phyloP scores from a whole-genome alignment of 2,329 filamentous ascomycete species.

The Monilinia laxa region DNA sequence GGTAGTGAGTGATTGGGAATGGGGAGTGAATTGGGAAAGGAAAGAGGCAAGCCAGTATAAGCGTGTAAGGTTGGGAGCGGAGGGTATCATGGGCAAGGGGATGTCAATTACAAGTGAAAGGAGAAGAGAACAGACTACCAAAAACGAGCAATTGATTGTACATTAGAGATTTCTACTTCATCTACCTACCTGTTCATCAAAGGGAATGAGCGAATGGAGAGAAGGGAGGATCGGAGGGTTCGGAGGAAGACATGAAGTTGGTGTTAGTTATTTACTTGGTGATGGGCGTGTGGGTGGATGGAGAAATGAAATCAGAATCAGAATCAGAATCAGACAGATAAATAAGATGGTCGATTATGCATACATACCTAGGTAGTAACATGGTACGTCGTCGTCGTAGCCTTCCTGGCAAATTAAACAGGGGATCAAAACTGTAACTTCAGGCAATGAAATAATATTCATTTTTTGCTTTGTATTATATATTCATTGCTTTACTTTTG shows the following conservation, averaged over 20 bases:
- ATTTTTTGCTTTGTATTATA: no score
- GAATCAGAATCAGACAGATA: neutral
- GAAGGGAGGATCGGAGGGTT: neutral
- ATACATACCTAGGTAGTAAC: no score
- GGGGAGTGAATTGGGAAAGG: neutral
- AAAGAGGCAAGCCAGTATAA: neutral
- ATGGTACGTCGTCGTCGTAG: no score
- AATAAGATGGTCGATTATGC: neutral
- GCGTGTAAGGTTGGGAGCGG: neutral
- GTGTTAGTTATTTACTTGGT: neutral
- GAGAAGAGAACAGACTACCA: neutral
- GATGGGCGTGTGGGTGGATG: neutral
- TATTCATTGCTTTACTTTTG: no score
- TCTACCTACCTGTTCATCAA: neutral
- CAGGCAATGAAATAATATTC: no score
- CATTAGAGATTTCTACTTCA: conserved; percentile 6
- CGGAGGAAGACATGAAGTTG: neutral
- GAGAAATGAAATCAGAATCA: neutral
- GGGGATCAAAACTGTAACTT: no score
- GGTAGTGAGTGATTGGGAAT: neutral
- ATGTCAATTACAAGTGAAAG: neutral
- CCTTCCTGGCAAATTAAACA: no score
- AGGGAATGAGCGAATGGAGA: neutral
- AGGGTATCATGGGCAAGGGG: neutral
- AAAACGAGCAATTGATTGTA: neutral